phyloP scores from a whole-genome alignment of 495 filamentous ascomycete species.

The Amniculicola lignicola region DNA sequence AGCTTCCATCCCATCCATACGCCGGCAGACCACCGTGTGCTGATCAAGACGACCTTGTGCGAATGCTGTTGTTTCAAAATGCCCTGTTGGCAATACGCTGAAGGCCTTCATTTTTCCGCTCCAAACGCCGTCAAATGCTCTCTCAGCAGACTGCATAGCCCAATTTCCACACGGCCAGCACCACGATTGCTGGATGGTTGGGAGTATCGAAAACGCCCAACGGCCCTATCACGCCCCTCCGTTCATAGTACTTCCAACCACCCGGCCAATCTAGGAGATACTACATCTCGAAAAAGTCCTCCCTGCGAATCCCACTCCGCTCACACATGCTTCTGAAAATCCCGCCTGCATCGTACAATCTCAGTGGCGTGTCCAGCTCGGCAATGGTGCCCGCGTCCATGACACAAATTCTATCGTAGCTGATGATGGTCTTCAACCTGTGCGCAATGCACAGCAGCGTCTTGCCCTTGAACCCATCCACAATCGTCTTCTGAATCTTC shows the following conservation, averaged over 20 bases:
- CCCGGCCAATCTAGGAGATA: too few species aligned
- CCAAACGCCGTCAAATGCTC: too few species aligned
- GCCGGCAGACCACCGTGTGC: not conserved
- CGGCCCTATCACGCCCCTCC: too few species aligned
- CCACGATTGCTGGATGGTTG: too few species aligned
- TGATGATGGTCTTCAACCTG: slow-evolving; percentile 81
- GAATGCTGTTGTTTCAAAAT: too few species aligned
- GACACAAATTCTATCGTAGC: slow-evolving; percentile 93
- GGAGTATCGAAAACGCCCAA: too few species aligned
- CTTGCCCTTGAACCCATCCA: slow-evolving; percentile 78
- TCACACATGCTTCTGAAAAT: slow-evolving; percentile 95
- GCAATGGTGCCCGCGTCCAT: slow-evolving; percentile 87
- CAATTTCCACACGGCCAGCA: too few species aligned
- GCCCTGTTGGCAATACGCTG: too few species aligned
- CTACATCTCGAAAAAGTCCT: slow-evolving; percentile 60
- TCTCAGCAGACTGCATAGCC: too few species aligned
- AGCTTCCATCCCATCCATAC: not conserved
- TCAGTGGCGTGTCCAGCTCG: slow-evolving; percentile 74
- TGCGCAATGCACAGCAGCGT: slow-evolving; percentile 96
- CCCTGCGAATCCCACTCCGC: slow-evolving; percentile 71
- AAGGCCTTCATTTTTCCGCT: too few species aligned
- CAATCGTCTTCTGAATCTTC: slow-evolving; percentile 91
- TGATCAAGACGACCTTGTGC: too few species aligned
- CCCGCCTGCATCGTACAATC: slow-evolving; percentile 63
- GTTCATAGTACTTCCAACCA: too few species aligned